Conservation (phyloP, 169 alveolate genomes). For the Plasmodium gonderi region DNA sequence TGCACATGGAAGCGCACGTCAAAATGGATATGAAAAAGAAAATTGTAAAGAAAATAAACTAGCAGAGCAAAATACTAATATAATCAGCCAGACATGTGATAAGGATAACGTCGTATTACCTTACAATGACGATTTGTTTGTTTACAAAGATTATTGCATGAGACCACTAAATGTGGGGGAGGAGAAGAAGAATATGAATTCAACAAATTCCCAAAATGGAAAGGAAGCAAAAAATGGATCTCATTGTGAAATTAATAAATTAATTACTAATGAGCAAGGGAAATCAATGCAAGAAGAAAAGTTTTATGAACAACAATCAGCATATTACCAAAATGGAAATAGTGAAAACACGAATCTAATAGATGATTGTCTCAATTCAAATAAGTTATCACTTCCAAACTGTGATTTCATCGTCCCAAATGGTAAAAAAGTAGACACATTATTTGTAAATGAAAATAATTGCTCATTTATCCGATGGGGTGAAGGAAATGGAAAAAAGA, state of each 20-base stretch:
- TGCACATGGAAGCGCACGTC: background rate
- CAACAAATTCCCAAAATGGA: background rate
- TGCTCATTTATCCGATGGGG: background rate
- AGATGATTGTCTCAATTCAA: background rate
- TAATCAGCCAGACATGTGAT: background rate
- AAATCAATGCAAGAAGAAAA: background rate
- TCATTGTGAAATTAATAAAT: background rate
- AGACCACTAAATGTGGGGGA: constrained; percentile 1
- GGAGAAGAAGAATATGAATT: background rate
- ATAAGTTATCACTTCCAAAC: background rate
- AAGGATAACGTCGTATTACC: background rate
- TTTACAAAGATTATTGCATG: background rate
- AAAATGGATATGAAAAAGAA: background rate
- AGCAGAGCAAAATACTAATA: background rate
- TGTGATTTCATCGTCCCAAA: background rate
- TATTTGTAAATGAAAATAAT: background rate
- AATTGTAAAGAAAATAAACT: background rate
- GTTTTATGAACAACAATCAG: background rate
- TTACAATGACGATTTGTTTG: background rate
- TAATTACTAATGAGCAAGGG: background rate
- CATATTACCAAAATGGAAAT: background rate
- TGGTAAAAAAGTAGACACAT: background rate
- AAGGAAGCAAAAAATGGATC: background rate
- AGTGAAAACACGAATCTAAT: background rate
- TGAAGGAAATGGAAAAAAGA: background rate